Evolutionary conservation across 192 early-diverging fungal genomes (phyloP), one percentile per base, ranked within the genome.

Genomic region (Chytriomyces sp.): DNA sequence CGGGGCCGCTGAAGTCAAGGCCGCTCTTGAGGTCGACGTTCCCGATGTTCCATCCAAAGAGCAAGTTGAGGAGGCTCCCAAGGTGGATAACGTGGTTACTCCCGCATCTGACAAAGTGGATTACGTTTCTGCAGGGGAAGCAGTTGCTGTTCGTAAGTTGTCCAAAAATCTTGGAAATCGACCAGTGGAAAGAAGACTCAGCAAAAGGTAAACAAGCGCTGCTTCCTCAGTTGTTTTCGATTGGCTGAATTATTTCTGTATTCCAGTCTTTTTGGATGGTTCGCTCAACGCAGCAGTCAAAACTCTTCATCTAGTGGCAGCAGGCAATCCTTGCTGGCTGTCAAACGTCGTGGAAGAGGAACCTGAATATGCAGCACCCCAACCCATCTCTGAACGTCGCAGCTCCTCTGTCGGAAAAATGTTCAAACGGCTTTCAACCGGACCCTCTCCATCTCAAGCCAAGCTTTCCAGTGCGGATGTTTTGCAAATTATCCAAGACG

Each of bases 381-480:
- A 50, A 24, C 61, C 69, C 1, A 26, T 45, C 0, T 69, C 73
- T 18, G 59, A 79, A 11, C 78, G 66, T 68, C 77, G 50, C 53
- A 73, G 28, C 5, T 78, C 60, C 0, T 73, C 72, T 10, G 49
- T 35, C 11, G 80, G 47, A 26, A 65, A 43, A 20, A 11, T 23
- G 16, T 72, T 53, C 61, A 68, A 20, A 10, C 64, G 26, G 18
- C 10, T 13, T 45, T 66, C 66, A 13, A 16, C 8, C 20, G 20
- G 26, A 79, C 11, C 26, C 23, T 16, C 64, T 66, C 8, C 24
- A n/a, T 28, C 49, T 9, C 45, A n/a, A 11, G 1, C 71, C 13
- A 69, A 79, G 44, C 20, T 44, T 49, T 13, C 7, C 2, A 35
- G 7, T 24, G 1, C 69, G 0, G 69, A 71, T 26, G 28, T 71